Conservation (phyloP, 2,329 filamentous ascomycete species). For the Parastagonospora nodorum region DNA sequence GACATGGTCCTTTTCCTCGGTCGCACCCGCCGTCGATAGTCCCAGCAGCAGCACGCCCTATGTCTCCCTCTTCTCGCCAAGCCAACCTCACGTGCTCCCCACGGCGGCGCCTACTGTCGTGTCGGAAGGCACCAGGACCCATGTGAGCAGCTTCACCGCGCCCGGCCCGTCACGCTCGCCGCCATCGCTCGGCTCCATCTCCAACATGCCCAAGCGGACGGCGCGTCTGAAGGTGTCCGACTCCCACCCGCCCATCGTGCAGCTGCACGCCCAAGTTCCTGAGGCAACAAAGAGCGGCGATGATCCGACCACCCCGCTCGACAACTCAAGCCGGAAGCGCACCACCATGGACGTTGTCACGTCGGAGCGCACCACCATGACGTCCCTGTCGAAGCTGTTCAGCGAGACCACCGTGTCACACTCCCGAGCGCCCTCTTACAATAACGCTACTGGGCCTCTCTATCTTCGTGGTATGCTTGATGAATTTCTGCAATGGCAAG, state of each 20-base stretch:
- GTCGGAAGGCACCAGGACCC: conserved; percentile 7
- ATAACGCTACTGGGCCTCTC: conserved; percentile 41
- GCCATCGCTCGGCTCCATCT: conserved; percentile 27
- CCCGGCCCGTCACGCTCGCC: conserved; percentile 37
- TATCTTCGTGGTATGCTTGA: conserved; percentile 35
- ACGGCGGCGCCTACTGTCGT: conserved; percentile 16
- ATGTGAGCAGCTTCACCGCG: conserved; percentile 16
- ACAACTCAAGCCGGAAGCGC: conserved; percentile 30
- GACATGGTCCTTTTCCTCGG: conserved; percentile 17
- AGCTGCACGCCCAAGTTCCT: conserved; percentile 44
- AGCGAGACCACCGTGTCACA: conserved; percentile 46
- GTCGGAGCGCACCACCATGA: conserved; percentile 48
- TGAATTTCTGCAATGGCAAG: neutral
- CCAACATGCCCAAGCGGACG: conserved; percentile 34
- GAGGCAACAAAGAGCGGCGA: conserved; percentile 55
- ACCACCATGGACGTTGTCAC: conserved; percentile 34
- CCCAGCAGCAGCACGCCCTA: conserved; percentile 20
- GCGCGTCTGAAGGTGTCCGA: conserved; percentile 35
- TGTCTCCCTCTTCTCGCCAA: conserved; percentile 36
- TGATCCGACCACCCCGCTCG: conserved; percentile 51
- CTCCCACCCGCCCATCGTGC: conserved; percentile 33
- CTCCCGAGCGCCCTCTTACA: conserved; percentile 51
- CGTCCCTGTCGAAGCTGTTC: conserved; percentile 53
- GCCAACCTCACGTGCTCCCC: conserved; percentile 19
- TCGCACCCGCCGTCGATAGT: conserved; percentile 13